A percentile compares a stretch with the other conserved stretches of the same genome.
Conservation (phyloP, 352 stramenopile genomes). For the Phytophthora ohioensis region DNA sequence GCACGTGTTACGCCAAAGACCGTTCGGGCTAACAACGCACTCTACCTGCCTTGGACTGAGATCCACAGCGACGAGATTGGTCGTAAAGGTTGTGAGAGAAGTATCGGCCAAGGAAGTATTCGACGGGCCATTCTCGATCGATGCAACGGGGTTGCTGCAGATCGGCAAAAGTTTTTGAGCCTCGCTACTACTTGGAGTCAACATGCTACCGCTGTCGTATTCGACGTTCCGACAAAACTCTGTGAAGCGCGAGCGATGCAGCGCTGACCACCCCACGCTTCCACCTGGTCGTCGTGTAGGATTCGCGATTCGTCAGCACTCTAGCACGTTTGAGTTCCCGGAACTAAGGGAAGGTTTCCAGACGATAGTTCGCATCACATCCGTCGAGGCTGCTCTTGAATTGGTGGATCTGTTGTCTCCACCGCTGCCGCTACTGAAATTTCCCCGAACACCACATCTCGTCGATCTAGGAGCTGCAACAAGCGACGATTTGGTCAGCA, state of each 20-base stretch:
- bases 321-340: constrained; percentile 48
- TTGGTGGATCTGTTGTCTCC: constrained; percentile 47
- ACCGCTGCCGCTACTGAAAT: constrained; percentile 62
- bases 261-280: constrained; percentile 53
- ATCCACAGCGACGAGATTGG: constrained; percentile 65
- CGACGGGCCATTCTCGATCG: constrained; percentile 62
- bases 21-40: constrained; percentile 10
- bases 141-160: constrained; percentile 58
- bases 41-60: constrained; percentile 45
- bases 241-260: constrained; percentile 60
- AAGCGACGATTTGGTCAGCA: constrained; percentile 57
- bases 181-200: constrained; percentile 58
- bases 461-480: constrained; percentile 67
- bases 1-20: constrained; percentile 10
- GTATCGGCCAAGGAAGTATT: constrained; percentile 38
- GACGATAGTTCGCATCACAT: constrained; percentile 61
- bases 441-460: constrained; percentile 68
- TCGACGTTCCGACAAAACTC: constrained; percentile 53
- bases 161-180: constrained; percentile 53
- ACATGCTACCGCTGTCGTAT: constrained; percentile 70
- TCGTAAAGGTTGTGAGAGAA: constrained; percentile 40
- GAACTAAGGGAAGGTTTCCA: constrained; percentile 58
- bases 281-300: constrained; percentile 52
- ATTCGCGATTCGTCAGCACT: constrained; percentile 55
- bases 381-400: constrained; percentile 48